Evolutionary conservation across 1,284 basidiomycete species (phyloP), one percentile per base, ranked within the genome.

Genomic region (Ganoderma leucocontextum): DNA sequence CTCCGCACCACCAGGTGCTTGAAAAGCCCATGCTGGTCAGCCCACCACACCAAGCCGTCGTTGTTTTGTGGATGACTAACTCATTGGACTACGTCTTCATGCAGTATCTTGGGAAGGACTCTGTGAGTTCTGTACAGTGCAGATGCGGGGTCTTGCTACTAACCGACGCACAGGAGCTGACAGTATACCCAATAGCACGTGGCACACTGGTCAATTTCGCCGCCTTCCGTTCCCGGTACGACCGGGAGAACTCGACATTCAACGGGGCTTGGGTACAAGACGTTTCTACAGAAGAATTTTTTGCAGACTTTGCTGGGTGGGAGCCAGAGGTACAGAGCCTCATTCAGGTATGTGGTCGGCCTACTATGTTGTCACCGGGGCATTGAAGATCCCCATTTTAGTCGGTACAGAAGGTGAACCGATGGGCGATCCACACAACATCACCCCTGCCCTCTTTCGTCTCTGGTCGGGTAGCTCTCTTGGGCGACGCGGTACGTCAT

Each of bases 341-440:
- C n/a, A 66, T 83, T 4, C 78, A 82, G 69, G 85, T 86, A n/a
- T 41, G 57, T 38, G 3, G 4, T 33, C n/a, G 25, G 41, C 22
- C 42, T 35, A 38, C 10, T 52, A 9, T 8, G 19, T 52, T 22
- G 12, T 35, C 47, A 39, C 33, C 33, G 2, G 17, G n/a, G 44
- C 13, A 8, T 15, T 22, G 29, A 25, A 41, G 52, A 25, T 10
- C 7, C 47, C 47, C 22, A 49, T 25, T 49, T 22, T 22, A 77
- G 76, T 75, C 71, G 53, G 57, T 75, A 42, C 53, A 72, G n/a
- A 59, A 69, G 33, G 39, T 70, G 7, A 83, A 78, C 17, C 74
- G 81, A 64, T 89, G 87, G 87, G 87, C 83, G 0, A 81, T 88
- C 5, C 84, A 88, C 70, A 81, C 78, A 3, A 77, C 84, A 0